Conservation (phyloP, 192 early-diverging fungal genomes). For the Ambispora gerdemannii region DNA sequence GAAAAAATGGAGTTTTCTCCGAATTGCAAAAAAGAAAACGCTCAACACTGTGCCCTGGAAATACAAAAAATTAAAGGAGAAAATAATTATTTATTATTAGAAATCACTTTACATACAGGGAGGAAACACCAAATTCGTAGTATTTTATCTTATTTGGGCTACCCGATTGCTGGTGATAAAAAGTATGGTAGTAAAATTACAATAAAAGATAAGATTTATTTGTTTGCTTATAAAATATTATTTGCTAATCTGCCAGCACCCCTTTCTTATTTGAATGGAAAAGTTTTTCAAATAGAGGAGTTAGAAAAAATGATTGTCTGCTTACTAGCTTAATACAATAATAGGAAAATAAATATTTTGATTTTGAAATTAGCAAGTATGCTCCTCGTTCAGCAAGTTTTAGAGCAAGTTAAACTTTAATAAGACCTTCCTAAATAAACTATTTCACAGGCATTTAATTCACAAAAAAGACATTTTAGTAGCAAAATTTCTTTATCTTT, state of each 20-base stretch:
- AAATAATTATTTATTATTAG: background rate
- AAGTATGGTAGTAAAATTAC: conserved; percentile 2
- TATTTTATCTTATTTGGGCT: conserved; percentile 3
- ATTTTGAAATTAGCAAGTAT: no score
- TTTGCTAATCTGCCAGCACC: conserved; percentile 7
- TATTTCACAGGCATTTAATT: background rate
- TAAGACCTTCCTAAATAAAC: conserved; percentile 25
- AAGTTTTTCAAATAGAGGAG: background rate
- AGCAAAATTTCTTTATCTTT: background rate
- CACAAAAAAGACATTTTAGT: conserved; percentile 6
- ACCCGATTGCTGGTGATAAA: conserved; percentile 6
- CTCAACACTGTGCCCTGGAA: background rate
- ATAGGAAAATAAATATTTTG: no score
- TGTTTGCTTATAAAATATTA: conserved; percentile 6
- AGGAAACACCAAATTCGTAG: conserved; percentile 11
- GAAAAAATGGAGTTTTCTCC: background rate
- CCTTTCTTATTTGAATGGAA: conserved; percentile 9
- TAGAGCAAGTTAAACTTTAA: no score
- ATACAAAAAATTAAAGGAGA: background rate
- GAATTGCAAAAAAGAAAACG: background rate
- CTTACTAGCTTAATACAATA: no score
- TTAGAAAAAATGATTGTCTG: no score
- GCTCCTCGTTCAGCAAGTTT: no score
- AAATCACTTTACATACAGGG: background rate
- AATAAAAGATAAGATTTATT: conserved; percentile 16